Base-by-base conservation (phyloP, 306 rosid species). In the Trifolium fragiferum region DNA sequence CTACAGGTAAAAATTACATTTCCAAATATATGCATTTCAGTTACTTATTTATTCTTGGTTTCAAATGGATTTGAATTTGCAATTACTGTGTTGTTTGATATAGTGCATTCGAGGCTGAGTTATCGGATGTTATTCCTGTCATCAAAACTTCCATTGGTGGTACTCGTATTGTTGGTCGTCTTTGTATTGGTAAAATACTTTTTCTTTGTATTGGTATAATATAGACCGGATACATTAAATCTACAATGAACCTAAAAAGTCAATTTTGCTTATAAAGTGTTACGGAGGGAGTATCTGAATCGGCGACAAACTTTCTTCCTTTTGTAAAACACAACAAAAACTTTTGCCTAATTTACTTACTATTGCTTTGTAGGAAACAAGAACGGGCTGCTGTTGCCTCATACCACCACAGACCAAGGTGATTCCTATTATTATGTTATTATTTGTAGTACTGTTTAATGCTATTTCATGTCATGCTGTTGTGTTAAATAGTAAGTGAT, bases 351-450 rank as follows among this genome's bases (percentile, higher is more conserved):
- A 18, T 66, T 46, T 55, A n/a, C 54, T 54, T 50, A 11, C 30
- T 44, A 33, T 61, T 50, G 60, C 32, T 49, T 73, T 76, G 37
- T 83, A 89, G 96, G 98, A 64, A 93, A 93, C 78, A 93, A 87
- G 79, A 93, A 93, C 8, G 97, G 98, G 32, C 98, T 93, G 80
- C 90, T 93, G 23, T 73, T 93, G 79, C 96, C 98, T 11, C 98
- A 90, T 83, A 89, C 87, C 63, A 89, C 96, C 58, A 90, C 98
- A 10, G 97, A 93, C 76, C 98, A 90, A 87, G 98, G 96, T 85
- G 33, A 53, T 60, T 80, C 30, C 1, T 0, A 10, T 32, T 50
- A 33, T 61, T 51, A 33, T 58, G 10, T 41, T 73, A 43, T 66
- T 68, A 38, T 55, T 40, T 44, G 25, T 64, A n/a, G 30, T 53